A percentile compares a stretch with the other conserved stretches of the same genome.
Evolutionary conservation across 2,329 filamentous ascomycete species (phyloP).

Genomic region (Beauveria rudraprayagi): DNA sequence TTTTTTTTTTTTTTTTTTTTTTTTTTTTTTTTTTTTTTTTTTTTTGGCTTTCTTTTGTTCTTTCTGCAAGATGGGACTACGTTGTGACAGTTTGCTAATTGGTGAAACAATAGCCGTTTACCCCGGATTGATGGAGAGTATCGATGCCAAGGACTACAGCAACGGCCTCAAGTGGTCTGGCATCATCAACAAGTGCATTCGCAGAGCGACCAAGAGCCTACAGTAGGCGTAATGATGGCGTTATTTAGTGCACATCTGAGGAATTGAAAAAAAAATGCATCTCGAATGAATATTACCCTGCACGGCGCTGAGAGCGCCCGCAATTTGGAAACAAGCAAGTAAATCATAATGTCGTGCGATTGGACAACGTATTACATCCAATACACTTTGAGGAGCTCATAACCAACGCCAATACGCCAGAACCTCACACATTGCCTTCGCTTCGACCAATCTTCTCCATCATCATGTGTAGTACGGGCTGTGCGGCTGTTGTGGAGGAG

Average conservation of each 20-base stretch:
- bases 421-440: neutral
- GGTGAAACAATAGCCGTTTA: slow-evolving; percentile 43
- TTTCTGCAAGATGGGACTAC: too few relatives aligned
- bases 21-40: slow-evolving; percentile 9
- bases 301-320: neutral
- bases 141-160: slow-evolving; percentile 49
- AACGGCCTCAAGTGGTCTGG: slow-evolving; percentile 52
- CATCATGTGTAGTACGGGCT: neutral
- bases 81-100: neutral
- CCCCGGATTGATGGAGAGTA: slow-evolving; percentile 54
- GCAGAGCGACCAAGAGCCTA: slow-evolving; percentile 36
- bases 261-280: neutral
- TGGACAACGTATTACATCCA: neutral
- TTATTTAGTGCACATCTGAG: neutral
- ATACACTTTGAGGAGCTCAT: too few relatives aligned
- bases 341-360: neutral
- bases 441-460: neutral
- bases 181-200: slow-evolving; percentile 47
- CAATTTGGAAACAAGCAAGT: neutral
- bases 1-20: slow-evolving; percentile 8
- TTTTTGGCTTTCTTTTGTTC: too few relatives aligned
- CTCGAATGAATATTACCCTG: too few relatives aligned
- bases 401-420: neutral
- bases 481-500: slow-evolving; percentile 2
- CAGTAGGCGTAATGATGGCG: slow-evolving; percentile 6